Evolutionary conservation across 2,329 filamentous ascomycete genomes (phyloP), one percentile per base, ranked within the genome.

Genomic region (Aspergillus sp.): DNA sequence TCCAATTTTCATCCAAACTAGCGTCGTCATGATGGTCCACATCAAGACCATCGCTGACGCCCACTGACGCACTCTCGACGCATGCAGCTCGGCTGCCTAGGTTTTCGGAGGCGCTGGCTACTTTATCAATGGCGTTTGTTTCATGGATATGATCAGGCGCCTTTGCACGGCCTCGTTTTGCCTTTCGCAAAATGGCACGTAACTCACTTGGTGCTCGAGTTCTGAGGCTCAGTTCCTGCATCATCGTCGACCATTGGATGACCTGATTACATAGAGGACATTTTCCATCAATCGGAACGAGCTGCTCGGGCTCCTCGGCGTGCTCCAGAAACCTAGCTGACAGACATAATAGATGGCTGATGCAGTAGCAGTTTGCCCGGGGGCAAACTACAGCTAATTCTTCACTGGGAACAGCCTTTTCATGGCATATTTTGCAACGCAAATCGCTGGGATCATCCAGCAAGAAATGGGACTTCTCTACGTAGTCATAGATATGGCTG

Each of bases 141-240:
- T 32, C n/a, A 50, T n/a, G 47, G 7, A 32, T 17, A 50, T 15
- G 9, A n/a, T 21, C 39, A 47, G 10, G 25, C n/a, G n/a, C 25
- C 25, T 19, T 45, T 15, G 17, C 23, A 21, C 39, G 10, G n/a
- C n/a, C 25, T 32, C n/a, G 39, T 77, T 61, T 77, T 80, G 60
- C 78, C 72, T 86, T 91, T 67, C 92, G 81, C 25, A 97, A 69
- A 65, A 87, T 87, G 17, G 56, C 52, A 43, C 87, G 84, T 1
- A 93, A 79, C 65, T 92, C 89, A 59, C 89, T 89, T 57, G 83
- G 76, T 0, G 89, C 92, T 23, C 91, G 84, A 38, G 86, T 80
- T 32, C 94, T 84, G 52, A 97, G 77, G 54, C 85, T 95, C 67
- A 96, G 76, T 72, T 96, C 93, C 71, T 88, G 93, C 79, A 96